Evolutionary conservation across 2,329 filamentous ascomycete genomes (phyloP), one percentile per base, ranked within the genome.

Genomic region (Scytalidium sp.): DNA sequence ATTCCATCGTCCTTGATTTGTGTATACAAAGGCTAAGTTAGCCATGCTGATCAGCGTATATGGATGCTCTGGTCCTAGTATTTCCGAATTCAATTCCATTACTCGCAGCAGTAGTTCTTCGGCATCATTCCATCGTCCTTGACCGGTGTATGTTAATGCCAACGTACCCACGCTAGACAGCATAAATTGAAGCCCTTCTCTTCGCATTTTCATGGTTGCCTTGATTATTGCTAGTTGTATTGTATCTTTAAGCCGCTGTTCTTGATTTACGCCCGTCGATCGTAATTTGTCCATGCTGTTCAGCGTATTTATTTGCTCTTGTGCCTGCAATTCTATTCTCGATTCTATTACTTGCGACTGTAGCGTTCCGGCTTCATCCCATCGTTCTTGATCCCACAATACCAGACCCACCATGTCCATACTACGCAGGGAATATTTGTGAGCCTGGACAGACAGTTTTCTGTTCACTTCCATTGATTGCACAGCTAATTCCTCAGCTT

Each of bases 371-470:
- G n/a, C n/a, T n/a, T n/a, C n/a, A n/a, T n/a, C n/a, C n/a, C n/a
- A n/a, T n/a, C n/a, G n/a, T n/a, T n/a, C n/a, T n/a, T n/a, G n/a
- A n/a, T n/a, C n/a, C 25, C 23, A 43, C 49, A 50, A 45, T 20
- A 41, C 43, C 19, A 51, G 49, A n/a, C 25, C 53, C 32, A 51
- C 42, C 45, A 50, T 53, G 46, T 9, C 46, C 51, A 56, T 50
- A 7, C 51, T 51, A 51, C 13, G 41, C 42, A 60, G 51, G 23
- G 52, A 58, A 42, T 60, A 45, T 25, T 42, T 46, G 27, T 55
- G 44, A 25, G 55, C 47, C 27, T 44, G 11, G 42, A 50, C 50
- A 6, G 56, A 45, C 32, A 55, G 41, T 42, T 52, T 50, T 32
- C 58, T 50, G 25, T 27, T 23, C 45, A 47, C 50, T 45, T 59